A percentile compares a stretch with the other conserved stretches of the same genome.
phyloP scores from a whole-genome alignment of 2,329 filamentous ascomycete species.

The Fusarium lyarnte region DNA sequence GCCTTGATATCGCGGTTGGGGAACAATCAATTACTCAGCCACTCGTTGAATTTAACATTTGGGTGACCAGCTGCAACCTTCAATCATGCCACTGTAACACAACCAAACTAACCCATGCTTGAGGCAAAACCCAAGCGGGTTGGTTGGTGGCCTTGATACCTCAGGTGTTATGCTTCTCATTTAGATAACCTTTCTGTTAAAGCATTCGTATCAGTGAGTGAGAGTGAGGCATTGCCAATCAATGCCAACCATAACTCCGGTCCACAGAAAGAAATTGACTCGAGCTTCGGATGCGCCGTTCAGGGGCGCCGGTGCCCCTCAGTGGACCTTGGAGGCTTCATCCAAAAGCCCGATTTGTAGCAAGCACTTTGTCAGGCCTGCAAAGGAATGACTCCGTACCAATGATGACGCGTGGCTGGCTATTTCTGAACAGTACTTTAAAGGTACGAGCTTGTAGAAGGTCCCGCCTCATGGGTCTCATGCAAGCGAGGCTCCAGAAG shows the following conservation, averaged over 20 bases:
- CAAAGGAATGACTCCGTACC: constrained; percentile 30
- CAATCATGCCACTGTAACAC: constrained; percentile 10
- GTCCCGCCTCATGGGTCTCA: constrained; percentile 7
- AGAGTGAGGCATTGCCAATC: constrained; percentile 12
- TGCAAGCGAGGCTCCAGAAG: not conserved
- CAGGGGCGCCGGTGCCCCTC: constrained; percentile 36
- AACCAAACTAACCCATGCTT: not conserved
- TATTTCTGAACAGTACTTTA: constrained; percentile 10
- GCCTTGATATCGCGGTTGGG: constrained; percentile 12
- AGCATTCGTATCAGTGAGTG: not conserved
- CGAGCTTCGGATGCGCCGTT: constrained; percentile 42
- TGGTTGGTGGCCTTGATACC: not conserved
- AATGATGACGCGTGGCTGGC: constrained; percentile 38
- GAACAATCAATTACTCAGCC: not conserved
- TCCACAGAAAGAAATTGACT: constrained; percentile 28
- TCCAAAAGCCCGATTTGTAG: constrained; percentile 28
- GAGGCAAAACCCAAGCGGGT: not conserved
- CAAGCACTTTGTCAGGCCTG: constrained; percentile 5
- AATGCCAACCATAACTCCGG: constrained; percentile 9
- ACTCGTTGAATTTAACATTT: not conserved
- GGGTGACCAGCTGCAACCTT: constrained; percentile 17
- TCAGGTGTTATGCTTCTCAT: not conserved
- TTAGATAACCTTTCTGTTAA: not conserved
- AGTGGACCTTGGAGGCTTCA: constrained; percentile 15
- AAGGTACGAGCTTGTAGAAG: constrained; percentile 10